Evolutionary conservation across 2,329 filamentous ascomycete genomes (phyloP), one percentile per base, ranked within the genome.

Genomic region (Mollisiaceae sp.): DNA sequence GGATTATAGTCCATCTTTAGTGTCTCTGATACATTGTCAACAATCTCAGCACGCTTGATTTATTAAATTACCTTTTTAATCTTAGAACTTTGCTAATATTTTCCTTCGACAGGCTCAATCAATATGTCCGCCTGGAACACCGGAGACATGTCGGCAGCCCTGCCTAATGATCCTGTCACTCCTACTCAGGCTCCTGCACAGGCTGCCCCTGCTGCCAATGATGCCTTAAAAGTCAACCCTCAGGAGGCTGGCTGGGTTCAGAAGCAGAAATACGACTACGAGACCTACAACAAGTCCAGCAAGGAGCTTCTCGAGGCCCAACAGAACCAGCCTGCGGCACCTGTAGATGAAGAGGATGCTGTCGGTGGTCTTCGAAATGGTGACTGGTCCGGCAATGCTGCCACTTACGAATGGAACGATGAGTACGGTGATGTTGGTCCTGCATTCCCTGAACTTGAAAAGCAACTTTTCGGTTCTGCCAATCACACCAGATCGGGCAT

Each of bases 391-490:
- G 65, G 67, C 41, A 66, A 74, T 70, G 69, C 73, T 69, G 60
- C 70, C 47, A 62, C 91, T 52, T 98, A 98, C 72, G 87, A 94
- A 74, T 98, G 91, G 91, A 84, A 88, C 20, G 93, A 93, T 12
- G 92, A 97, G 2, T 91, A 85, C 71, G 95, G 94, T 1, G 94
- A 98, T 47, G 82, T 99, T 62, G 94, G 90, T 8, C 93, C 93
- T 0, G 82, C 81, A 59, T 85, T 89, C 61, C 81, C 84, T 0
- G 85, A 87, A 57, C 85, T 99, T 0, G 94, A 98, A 80, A 72
- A 84, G 8, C 81, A 90, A 71, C 86, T 99, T 8, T 99, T 96
- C 65, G 88, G 88, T 4, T 77, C 80, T 63, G 82, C 85, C 0
- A 55, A 77, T 78, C 80, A 85, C 35, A 76, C 60, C 73, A 79